Evolutionary conservation across 768 basidiomycete genomes (phyloP).

Genomic region (Boletellus ananiceps): DNA sequence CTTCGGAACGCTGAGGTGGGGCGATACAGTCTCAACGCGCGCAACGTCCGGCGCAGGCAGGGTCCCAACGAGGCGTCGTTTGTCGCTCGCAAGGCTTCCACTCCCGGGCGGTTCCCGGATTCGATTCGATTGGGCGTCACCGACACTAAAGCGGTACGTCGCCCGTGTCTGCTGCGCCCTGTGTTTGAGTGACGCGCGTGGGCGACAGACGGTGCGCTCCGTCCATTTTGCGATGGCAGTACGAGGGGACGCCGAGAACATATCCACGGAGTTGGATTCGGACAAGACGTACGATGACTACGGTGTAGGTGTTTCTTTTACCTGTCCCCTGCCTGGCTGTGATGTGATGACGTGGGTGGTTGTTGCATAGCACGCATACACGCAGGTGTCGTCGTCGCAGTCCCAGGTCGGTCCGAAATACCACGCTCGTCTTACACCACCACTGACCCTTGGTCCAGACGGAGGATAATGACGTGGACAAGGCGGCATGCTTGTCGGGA

Average conservation of each 20-base stretch:
- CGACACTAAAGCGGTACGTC: conserved; percentile 17
- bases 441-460: too few species aligned
- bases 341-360: background rate
- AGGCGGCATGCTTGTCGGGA: too few species aligned
- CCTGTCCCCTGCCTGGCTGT: too few species aligned
- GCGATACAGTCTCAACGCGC: conserved; percentile 23
- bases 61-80: conserved; percentile 24
- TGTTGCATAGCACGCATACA: conserved; percentile 10
- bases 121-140: conserved; percentile 12
- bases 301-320: conserved; percentile 2
- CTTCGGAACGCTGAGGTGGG: background rate
- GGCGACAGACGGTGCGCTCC: conserved; percentile 14
- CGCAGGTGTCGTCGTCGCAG: conserved; percentile 14
- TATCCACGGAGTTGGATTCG: conserved; percentile 9
- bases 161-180: background rate
- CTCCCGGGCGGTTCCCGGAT: background rate
- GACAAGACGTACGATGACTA: conserved; percentile 15
- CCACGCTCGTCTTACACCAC: too few species aligned
- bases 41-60: conserved; percentile 11
- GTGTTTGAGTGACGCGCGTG: background rate
- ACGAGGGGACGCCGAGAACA: conserved; percentile 2
- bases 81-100: background rate
- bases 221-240: conserved; percentile 9
- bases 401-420: conserved; percentile 14
- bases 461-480: too few species aligned